Evolutionary conservation across 768 basidiomycete species (phyloP).

Genomic region (Xanthoconium purpureum): DNA sequence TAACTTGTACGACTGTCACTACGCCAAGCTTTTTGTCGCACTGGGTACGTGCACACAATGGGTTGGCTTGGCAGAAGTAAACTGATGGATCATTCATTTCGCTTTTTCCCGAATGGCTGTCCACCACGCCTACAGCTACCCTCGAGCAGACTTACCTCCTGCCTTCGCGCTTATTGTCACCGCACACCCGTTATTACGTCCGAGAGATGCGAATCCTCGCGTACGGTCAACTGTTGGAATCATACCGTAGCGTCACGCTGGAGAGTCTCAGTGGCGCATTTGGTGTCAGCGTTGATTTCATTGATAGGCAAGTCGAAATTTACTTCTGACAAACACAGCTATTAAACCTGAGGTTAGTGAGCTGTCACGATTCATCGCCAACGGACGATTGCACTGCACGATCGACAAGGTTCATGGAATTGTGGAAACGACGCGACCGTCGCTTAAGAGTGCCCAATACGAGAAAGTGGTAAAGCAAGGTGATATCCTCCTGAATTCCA

Average conservation of each 20-base stretch:
- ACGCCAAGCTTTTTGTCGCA: conserved; percentile 90
- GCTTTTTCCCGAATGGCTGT: conserved; percentile 1
- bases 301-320: conserved; percentile 65
- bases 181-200: conserved; percentile 85
- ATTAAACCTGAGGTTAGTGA: conserved; percentile 52
- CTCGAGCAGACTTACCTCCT: conserved; percentile 86
- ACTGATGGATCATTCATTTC: conserved; percentile 8
- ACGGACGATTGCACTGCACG: conserved; percentile 76
- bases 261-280: conserved; percentile 84
- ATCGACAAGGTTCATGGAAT: conserved; percentile 96
- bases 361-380: conserved; percentile 87
- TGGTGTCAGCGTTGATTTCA: conserved; percentile 83
- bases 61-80: neutral
- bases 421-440: conserved; percentile 83
- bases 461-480: conserved; percentile 93
- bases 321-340: neutral
- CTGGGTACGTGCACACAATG: conserved; percentile 51
- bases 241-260: conserved; percentile 84
- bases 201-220: conserved; percentile 96
- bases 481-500: conserved; percentile 81
- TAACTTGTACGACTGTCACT: conserved; percentile 89
- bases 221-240: conserved; percentile 88
- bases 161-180: conserved; percentile 82
- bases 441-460: conserved; percentile 81
- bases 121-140: conserved; percentile 50